These are phyloP conservation scores for Penicillium sp. DNA, from an alignment of 2,329 filamentous ascomycete genomes.

Conservation along the genomic window DNA sequence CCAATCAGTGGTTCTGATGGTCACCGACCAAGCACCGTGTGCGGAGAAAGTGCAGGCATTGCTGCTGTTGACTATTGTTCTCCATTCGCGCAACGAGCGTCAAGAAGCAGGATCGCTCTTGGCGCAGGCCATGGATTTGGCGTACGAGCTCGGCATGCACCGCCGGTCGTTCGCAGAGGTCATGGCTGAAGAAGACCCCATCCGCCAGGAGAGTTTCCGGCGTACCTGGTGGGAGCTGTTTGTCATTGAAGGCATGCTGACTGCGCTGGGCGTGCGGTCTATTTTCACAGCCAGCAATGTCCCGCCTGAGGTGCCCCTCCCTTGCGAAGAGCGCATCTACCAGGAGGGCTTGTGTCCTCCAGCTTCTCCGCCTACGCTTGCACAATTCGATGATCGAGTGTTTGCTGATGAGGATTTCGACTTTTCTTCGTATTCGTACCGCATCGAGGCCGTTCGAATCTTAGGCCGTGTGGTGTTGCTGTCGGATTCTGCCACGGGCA, in stretches of 20 bases:
- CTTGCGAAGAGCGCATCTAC: conserved; percentile 74
- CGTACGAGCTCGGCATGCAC: conserved; percentile 73
- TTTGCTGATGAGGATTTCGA: conserved; percentile 63
- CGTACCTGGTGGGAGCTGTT: conserved; percentile 89
- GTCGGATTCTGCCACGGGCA: conserved; percentile 33
- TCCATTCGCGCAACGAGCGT: conserved; percentile 73
- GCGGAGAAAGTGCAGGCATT: conserved; percentile 72
- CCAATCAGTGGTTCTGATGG: conserved; percentile 27
- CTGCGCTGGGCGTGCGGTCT: conserved; percentile 54
- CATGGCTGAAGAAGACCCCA: conserved; percentile 60
- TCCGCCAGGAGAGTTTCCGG: conserved; percentile 77
- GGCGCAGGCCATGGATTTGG: conserved; percentile 63
- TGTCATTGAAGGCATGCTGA: conserved; percentile 78
- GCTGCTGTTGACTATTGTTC: conserved; percentile 68
- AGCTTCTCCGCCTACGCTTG: conserved; percentile 55
- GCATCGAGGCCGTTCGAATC: conserved; percentile 75
- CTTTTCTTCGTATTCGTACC: conserved; percentile 83
- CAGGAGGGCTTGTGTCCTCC: conserved; percentile 52
- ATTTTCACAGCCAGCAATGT: conserved; percentile 66
- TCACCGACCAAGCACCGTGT: conserved; percentile 40
- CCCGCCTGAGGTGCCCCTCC: conserved; percentile 64
- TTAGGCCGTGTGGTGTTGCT: conserved; percentile 66
- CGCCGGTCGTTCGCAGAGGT: conserved; percentile 61
- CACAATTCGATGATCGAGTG: conserved; percentile 73
- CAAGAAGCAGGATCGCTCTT: conserved; percentile 66